phyloP scores from a whole-genome alignment of 306 rosid species.

The Betula pendula region DNA sequence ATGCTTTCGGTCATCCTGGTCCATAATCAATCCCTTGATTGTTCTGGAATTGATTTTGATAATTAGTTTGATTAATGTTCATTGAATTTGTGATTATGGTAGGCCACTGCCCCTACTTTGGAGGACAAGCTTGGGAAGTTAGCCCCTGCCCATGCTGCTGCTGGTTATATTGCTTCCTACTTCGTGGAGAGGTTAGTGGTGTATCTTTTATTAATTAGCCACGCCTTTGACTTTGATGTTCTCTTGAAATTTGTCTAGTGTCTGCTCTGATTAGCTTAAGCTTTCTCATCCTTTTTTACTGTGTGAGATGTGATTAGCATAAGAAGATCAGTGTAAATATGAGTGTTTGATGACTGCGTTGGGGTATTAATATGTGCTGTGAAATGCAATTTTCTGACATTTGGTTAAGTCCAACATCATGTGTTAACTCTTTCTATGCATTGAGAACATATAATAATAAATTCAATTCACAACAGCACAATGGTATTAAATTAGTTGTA shows the following conservation, averaged over 20 bases:
- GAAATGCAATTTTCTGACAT: neutral
- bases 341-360: neutral
- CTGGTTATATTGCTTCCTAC: constrained; percentile 77
- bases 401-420: constrained; percentile 1
- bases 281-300: neutral
- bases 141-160: constrained; percentile 85
- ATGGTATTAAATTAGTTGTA: neutral
- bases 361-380: neutral
- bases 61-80: constrained; percentile 9
- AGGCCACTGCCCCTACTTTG: constrained; percentile 86
- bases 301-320: neutral
- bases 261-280: neutral
- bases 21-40: constrained; percentile 4
- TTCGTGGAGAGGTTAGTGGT: constrained; percentile 69
- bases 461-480: constrained; percentile 5
- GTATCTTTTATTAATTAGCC: neutral
- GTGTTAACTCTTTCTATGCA: constrained; percentile 12
- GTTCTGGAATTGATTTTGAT: constrained; percentile 6
- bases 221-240: neutral
- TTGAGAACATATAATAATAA: neutral
- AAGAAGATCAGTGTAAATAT: neutral
- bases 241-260: neutral
- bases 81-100: constrained; percentile 24
- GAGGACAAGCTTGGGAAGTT: constrained; percentile 81
- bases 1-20: constrained; percentile 2